A percentile compares a stretch with the other conserved stretches of the same genome.
Conservation (phyloP, 2,329 filamentous ascomycete species). For the Aspergillus felis region DNA sequence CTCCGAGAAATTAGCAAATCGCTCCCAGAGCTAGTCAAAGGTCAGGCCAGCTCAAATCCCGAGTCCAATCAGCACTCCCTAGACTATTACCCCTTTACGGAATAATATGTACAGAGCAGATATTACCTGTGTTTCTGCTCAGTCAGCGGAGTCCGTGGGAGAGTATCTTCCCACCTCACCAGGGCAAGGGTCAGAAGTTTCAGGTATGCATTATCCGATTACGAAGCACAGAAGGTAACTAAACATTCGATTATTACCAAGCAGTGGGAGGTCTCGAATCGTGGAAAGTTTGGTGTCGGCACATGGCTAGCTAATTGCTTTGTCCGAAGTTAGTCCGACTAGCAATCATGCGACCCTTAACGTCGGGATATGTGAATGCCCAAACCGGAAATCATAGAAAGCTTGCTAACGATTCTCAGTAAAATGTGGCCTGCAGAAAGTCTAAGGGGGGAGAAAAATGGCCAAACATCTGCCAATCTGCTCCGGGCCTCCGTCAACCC, state of each 20-base stretch:
- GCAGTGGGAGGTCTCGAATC: neutral
- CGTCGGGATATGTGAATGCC: neutral
- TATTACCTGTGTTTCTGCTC: too few relatives aligned
- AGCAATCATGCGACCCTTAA: neutral
- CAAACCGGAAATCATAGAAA: neutral
- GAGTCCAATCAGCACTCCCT: neutral
- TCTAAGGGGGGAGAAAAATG: neutral
- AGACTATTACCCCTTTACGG: too few relatives aligned
- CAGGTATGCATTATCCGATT: too few relatives aligned
- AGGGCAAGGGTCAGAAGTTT: neutral
- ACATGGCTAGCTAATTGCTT: neutral
- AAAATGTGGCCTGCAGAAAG: neutral
- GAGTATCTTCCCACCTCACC: too few relatives aligned
- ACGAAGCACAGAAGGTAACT: too few relatives aligned
- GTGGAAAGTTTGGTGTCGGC: neutral
- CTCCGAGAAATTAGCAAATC: neutral
- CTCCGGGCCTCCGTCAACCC: neutral
- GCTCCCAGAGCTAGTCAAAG: neutral
- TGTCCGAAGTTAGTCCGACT: neutral
- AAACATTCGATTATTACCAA: neutral
- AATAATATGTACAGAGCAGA: too few relatives aligned
- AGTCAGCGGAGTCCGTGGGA: too few relatives aligned
- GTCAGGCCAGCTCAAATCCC: neutral
- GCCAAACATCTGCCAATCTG: neutral
- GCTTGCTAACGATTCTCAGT: neutral